phyloP scores from a whole-genome alignment of 495 filamentous ascomycete species.

The Xylaria nigripes region DNA sequence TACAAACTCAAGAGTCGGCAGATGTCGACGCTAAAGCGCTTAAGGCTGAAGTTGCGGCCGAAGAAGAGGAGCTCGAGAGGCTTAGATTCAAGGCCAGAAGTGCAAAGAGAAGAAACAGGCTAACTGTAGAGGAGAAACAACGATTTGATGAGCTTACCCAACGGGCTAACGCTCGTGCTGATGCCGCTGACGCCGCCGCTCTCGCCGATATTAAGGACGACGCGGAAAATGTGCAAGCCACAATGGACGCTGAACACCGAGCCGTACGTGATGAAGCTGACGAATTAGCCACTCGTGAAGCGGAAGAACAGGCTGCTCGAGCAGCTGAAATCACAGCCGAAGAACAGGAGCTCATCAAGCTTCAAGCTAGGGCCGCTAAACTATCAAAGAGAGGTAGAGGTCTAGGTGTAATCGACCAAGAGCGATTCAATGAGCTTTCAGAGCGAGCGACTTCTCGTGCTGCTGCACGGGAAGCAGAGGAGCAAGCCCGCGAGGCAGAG shows the following conservation, averaged over 20 bases:
- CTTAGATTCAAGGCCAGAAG: slow-evolving; percentile 13
- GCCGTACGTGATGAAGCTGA: slow-evolving; percentile 26
- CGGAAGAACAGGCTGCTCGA: slow-evolving; percentile 25
- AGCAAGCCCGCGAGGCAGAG: slow-evolving; percentile 10
- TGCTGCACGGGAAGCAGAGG: slow-evolving; percentile 2
- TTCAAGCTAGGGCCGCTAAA: slow-evolving; percentile 14
- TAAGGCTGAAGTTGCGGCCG: slow-evolving; percentile 18
- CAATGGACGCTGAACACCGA: slow-evolving; percentile 10
- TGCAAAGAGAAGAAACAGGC: slow-evolving; percentile 7
- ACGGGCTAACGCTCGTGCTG: slow-evolving; percentile 23
- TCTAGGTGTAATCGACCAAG: slow-evolving; percentile 13
- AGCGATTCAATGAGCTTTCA: slow-evolving; percentile 32
- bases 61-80: slow-evolving; percentile 14
- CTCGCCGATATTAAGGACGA: not conserved
- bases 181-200: not conserved
- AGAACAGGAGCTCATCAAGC: slow-evolving; percentile 13
- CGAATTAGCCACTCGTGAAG: slow-evolving; percentile 20
- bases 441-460: slow-evolving; percentile 25
- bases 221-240: not conserved
- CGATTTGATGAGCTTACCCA: slow-evolving; percentile 32
- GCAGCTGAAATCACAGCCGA: slow-evolving; percentile 19
- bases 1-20: slow-evolving; percentile 18
- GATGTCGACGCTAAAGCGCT: slow-evolving; percentile 17
- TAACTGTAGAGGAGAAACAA: slow-evolving; percentile 15
- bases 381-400: slow-evolving; percentile 5